Base-by-base conservation (phyloP, 257 asterid species). In the Solanum paucissectum region DNA sequence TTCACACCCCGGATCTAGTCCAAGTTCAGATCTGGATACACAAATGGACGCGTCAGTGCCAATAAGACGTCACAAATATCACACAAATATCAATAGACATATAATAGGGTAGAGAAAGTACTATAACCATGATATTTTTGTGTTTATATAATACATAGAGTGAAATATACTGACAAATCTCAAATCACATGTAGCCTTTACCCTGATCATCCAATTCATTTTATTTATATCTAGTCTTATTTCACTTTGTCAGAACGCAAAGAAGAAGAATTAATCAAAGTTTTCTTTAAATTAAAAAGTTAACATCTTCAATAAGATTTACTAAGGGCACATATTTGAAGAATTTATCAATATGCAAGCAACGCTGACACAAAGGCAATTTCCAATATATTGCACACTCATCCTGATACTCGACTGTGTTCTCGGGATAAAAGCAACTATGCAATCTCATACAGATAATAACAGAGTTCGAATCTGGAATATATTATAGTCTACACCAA, bases 21-120 rank as follows among this genome's bases (percentile, higher is more conserved):
- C 98, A 90, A 97, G 98, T 93, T 96, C 99, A 88, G 96, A 97
- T 90, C 99, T 97, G 96, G 91, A 85, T 36, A 87, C 89, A 90
- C 68, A 93, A 73, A 86, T 52, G 85, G 66, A 46, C 0, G 14
- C 1, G 20, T 46, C 42, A 82, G 86, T 29, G n/a, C 69, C 42
- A 49, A 32, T 46, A 82, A 29, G 29, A 49, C 18, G 20, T 20
- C 18, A 29, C 27, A 81, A 16, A 69, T 29, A 44, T 44, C n/a
- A 46, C 16, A 29, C 18, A 79, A 16, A 68, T 29, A 46, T 46
- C n/a, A 46, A 29, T 82, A 49, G 86, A 32, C 69, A 49, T 81
- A 9, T 49, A 81, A 32, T 32, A 81, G 69, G 29, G 42, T 49
- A 81, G 25, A 81, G 85, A 81, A 21, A 46, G 42, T 81, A 81